Evolutionary conservation across 1,139 yeast species (phyloP).

Genomic region (Geotrichum europaeum): DNA sequence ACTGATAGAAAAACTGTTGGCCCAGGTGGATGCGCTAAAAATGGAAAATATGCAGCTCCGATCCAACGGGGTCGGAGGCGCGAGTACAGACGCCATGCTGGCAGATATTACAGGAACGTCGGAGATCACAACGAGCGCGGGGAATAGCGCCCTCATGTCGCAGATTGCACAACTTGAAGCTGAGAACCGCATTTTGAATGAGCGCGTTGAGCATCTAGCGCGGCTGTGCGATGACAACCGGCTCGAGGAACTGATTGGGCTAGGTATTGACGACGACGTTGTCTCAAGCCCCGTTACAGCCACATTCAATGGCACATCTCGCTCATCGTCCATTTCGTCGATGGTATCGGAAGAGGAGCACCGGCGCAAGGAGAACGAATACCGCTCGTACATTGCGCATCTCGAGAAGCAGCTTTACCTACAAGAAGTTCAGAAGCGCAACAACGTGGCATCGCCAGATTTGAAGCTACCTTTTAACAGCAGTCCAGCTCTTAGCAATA

Average conservation of each 20-base stretch:
- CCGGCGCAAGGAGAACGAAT: slow-evolving; percentile 52
- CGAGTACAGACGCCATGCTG: background rate
- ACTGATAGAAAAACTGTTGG: slow-evolving; percentile 27
- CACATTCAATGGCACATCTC: slow-evolving; percentile 6
- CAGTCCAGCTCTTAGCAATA: background rate
- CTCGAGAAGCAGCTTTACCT: slow-evolving; percentile 53
- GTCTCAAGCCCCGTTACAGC: slow-evolving; percentile 2
- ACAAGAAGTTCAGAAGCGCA: slow-evolving; percentile 27
- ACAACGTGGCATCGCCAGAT: slow-evolving; percentile 3
- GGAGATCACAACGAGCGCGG: background rate
- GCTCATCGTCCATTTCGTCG: slow-evolving; percentile 17
- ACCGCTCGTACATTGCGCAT: slow-evolving; percentile 55
- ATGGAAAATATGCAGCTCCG: slow-evolving; percentile 32
- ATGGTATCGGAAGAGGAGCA: slow-evolving; percentile 26
- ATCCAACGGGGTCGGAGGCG: slow-evolving; percentile 12
- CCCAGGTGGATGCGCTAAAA: slow-evolving; percentile 39
- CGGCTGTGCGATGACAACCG: slow-evolving; percentile 55
- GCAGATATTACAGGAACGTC: background rate
- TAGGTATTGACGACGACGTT: slow-evolving; percentile 20
- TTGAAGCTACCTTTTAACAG: slow-evolving; percentile 5
- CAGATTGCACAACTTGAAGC: slow-evolving; percentile 48
- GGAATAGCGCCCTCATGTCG: slow-evolving; percentile 14
- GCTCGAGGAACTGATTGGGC: slow-evolving; percentile 41
- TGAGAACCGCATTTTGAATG: slow-evolving; percentile 56
- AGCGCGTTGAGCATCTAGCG: slow-evolving; percentile 62